Base-by-base conservation (phyloP, 768 basidiomycete genomes). In the Suillus luteus region DNA sequence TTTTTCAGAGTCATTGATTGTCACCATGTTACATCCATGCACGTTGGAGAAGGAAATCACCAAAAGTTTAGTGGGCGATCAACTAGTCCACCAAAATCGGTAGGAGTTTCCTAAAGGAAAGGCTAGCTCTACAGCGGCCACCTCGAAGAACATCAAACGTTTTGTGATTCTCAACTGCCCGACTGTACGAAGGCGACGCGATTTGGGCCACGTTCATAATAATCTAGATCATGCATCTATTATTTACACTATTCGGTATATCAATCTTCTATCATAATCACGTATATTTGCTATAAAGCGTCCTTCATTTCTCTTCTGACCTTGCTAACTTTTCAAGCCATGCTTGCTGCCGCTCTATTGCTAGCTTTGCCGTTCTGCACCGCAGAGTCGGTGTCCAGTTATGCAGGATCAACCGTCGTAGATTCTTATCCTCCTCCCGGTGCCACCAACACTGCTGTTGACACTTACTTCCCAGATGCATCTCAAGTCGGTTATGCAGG, bases 401-500 rank as follows among this genome's bases (percentile, higher is more conserved):
- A 79, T 55, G 82, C 81, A 31, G 83, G 83, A 1, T 72, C 79
- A 2, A 80, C 81, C 0, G 69, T 74, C 9, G 77, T 77, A 2
- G 79, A 78, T 41, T 66, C 74, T 10, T 84, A 79, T 58, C 83
- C 83, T 7, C 82, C 81, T 33, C 67, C 77, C 10, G 72, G 71
- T 51, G 77, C 73, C 33, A 77, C 81, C 11, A 69, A 72, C 5
- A 71, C 77, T 15, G 76, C 76, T 2, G 49, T 73, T 59, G 72
- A 72, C 55, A 59, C 76, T 19, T 73, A 76, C 67, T 85, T 85
- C 63, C 80, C 81, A 0, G 75, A 78, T 64, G 78, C 69, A 14
- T 70, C 72, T 14, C 71, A 80, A 49, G 79, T 85, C 11, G 82
- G 82, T n/a, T 80, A 79, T 64, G 62, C 80, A 31, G 83, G 83